Evolutionary conservation across 2,329 filamentous ascomycete genomes (phyloP), one percentile per base, ranked within the genome.

Genomic region (Fusarium odoratissimum): DNA sequence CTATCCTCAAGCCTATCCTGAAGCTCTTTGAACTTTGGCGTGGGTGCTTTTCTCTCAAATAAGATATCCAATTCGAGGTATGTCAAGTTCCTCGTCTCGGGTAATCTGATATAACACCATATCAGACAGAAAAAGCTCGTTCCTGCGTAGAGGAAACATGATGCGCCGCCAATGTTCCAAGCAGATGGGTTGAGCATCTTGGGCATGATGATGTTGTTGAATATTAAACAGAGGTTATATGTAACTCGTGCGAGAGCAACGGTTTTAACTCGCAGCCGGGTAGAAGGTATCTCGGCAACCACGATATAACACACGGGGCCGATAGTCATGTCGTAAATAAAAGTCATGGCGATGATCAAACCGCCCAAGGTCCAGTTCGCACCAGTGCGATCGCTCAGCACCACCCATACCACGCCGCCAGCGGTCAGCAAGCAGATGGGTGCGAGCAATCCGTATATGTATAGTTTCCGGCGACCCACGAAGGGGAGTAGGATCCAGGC

Each of bases 291-390:
- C 68, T 84, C 83, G 23, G 83, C 76, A 2, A 83, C 80, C 37
- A 84, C 76, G 21, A 82, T 80, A 73, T 83, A 84, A 21, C 72
- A 74, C 12, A 74, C 68, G 6, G 72, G 72, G 5, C 72, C 72
- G 9, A 74, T 74, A 13, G 71, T 74, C 56, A 74, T 66, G 40
- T 80, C 80, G 72, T 84, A 84, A 14, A 78, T 69, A 37, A 82
- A 80, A 6, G 83, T 81, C 81, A 82, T 86, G 59, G 83, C 79
- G 48, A 86, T 67, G n/a, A 82, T 79, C 6, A 85, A 75, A 6
- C 77, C 74, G 0, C 78, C 81, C 67, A 84, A 78, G 0, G 78
- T 80, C 80, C 81, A 83, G 23, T 83, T 75, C 8, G 76, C 69
- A 17, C 67, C 67, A 3, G 72, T 57, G 28, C 60, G 67, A 23